phyloP scores from a whole-genome alignment of 139 green algal genomes.

The Deuterostichococcus epilithicus region DNA sequence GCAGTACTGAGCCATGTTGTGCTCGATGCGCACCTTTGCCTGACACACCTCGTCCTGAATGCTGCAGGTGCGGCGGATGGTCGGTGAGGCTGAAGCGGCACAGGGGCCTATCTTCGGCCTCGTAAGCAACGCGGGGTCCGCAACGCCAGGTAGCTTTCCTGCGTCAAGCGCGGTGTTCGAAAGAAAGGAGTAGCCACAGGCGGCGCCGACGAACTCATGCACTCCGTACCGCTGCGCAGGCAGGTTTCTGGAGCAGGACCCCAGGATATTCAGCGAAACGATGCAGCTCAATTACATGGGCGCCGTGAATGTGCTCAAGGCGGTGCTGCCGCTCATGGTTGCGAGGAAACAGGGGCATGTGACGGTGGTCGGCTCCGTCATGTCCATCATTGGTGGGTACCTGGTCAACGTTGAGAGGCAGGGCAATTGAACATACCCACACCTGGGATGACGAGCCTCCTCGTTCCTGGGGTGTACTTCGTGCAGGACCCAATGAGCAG shows the following conservation, averaged over 20 bases:
- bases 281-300: slow-evolving; percentile 85
- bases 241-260: slow-evolving; percentile 61
- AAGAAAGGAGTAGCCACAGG: too few relatives aligned
- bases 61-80: neutral
- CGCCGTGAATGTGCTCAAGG: slow-evolving; percentile 50
- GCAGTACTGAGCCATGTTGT: too few relatives aligned
- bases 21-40: too few relatives aligned
- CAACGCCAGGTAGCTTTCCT: slow-evolving; percentile 35
- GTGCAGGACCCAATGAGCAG: too few relatives aligned
- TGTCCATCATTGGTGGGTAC: slow-evolving; percentile 22
- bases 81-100: slow-evolving; percentile 14
- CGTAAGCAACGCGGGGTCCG: slow-evolving; percentile 63
- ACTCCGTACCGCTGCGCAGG: slow-evolving; percentile 26
- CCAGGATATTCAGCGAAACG: slow-evolving; percentile 36
- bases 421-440: too few relatives aligned
- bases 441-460: too few relatives aligned
- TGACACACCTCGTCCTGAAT: too few relatives aligned
- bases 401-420: slow-evolving; percentile 42
- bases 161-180: too few relatives aligned
- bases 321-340: slow-evolving; percentile 66
- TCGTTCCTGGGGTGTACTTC: too few relatives aligned
- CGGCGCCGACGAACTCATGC: neutral
- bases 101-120: slow-evolving; percentile 62
- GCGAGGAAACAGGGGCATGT: slow-evolving; percentile 56
- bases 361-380: slow-evolving; percentile 50